Base-by-base conservation (phyloP, 345 rosid genomes). In the Gossypium mustelinum region DNA sequence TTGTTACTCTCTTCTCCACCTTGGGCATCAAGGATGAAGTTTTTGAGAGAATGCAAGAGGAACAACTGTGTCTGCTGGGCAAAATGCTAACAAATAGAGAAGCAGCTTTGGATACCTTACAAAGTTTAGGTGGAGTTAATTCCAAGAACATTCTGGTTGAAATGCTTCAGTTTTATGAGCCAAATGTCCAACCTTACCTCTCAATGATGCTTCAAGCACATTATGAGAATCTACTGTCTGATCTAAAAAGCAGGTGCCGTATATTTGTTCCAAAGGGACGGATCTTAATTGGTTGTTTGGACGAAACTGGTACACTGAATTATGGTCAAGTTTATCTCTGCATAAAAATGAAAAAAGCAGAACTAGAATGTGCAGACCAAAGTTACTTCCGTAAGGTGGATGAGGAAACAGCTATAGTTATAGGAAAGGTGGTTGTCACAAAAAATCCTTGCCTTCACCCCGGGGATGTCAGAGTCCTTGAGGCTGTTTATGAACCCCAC, bases 381-480 rank as follows among this genome's bases (percentile, higher is more conserved):
- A 87, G 81, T 54, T 84, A 77, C 79, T 94, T 88, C 78, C 78
- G 0, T 12, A 89, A 76, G 86, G 84, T 86, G 22, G 94, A 93
- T 74, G 94, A 87, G 70, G 84, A 74, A 76, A 89, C 97, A 64
- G 80, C 93, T 29, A 75, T 88, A 71, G 77, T 94, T 10, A 52
- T 79, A 16, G 97, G 98, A 56, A 89, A 86, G 83, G 91, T 92
- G 68, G 86, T 91, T 14, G 97, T 94, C 78, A 94, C 98, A 14
- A 94, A 89, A 78, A 94, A 92, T 78, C 98, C 98, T 22, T 94
- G 98, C 73, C 97, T 94, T 81, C 98, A 94, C 76, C 98, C 98
- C 0, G 98, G 98, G 72, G 98, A 94, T 75, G 48, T 94, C 62
- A 86, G 98, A 89, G 97, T 91, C 79, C 95, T 94, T 51, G 85